These are phyloP conservation scores for Lasiosphaeria hispida DNA, from an alignment of 495 filamentous ascomycete species.

Conservation along the genomic window DNA sequence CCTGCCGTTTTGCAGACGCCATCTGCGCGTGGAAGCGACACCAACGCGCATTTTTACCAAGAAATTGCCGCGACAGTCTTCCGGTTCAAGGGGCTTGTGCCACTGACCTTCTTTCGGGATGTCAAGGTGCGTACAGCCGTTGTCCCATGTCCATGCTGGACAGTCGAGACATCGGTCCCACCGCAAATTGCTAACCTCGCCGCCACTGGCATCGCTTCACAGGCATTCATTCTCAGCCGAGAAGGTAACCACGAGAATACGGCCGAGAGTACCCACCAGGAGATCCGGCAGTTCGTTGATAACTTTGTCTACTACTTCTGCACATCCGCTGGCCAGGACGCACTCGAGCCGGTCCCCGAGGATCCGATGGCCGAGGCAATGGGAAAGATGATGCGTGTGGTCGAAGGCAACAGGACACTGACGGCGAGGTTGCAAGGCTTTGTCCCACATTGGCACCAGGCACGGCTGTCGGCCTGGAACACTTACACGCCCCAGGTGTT, in stretches of 20 bases:
- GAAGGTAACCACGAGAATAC: neutral
- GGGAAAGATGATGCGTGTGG: neutral
- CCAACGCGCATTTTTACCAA: neutral
- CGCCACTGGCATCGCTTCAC: neutral
- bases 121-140: constrained; percentile 3
- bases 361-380: neutral
- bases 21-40: too few species aligned
- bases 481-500: neutral
- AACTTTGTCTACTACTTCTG: constrained; percentile 13
- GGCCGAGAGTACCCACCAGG: neutral
- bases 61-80: neutral
- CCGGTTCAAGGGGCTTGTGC: neutral
- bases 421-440: neutral
- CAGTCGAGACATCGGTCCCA: too few species aligned
- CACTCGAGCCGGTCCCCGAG: neutral
- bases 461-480: neutral
- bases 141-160: too few species aligned
- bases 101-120: constrained; percentile 8
- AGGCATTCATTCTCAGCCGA: neutral
- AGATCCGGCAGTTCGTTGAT: constrained; percentile 1
- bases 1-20: too few species aligned
- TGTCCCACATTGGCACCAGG: neutral
- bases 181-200: too few species aligned
- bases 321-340: neutral
- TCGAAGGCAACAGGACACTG: constrained; percentile 6